Percentiles rank a stretch among this genome's conserved stretches.
These are phyloP conservation scores for Tothia fuscella DNA, from an alignment of 2,329 filamentous ascomycete species.

Conservation along the genomic window DNA sequence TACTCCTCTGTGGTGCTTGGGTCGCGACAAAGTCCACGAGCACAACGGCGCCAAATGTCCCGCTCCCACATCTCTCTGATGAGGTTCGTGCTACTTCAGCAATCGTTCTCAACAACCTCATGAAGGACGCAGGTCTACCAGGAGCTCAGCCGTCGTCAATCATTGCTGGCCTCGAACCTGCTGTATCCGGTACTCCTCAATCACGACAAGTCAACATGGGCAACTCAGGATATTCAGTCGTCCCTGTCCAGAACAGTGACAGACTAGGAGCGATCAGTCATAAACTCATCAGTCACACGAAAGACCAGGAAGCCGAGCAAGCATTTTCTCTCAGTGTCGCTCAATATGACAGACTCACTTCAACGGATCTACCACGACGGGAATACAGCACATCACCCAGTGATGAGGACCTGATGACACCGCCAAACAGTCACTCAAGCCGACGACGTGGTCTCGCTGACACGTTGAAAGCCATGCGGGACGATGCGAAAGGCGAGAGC, in stretches of 20 bases:
- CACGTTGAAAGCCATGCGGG: constrained; percentile 67
- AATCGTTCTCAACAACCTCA: constrained; percentile 64
- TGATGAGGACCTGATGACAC: constrained; percentile 24
- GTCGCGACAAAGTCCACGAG: constrained; percentile 77
- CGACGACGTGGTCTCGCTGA: constrained; percentile 67
- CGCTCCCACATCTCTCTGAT: constrained; percentile 66
- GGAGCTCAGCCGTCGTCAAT: constrained; percentile 28
- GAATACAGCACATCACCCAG: constrained; percentile 33
- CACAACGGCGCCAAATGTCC: constrained; percentile 50
- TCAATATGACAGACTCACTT: constrained; percentile 79
- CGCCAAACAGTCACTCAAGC: constrained; percentile 36
- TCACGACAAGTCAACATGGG: constrained; percentile 3
- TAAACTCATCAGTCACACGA: constrained; percentile 47
- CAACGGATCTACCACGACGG: constrained; percentile 53
- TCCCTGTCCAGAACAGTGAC: no score
- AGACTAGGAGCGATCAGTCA: constrained; percentile 30
- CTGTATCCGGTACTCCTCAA: constrained; percentile 4
- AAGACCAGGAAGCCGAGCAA: constrained; percentile 79
- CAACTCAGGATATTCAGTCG: constrained; percentile 12
- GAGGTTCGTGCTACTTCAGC: constrained; percentile 70
- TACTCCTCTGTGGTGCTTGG: constrained; percentile 91
- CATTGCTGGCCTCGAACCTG: constrained; percentile 27
- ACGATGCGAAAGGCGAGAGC: constrained; percentile 52
- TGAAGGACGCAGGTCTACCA: constrained; percentile 66
- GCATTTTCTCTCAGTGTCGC: constrained; percentile 74